Base-by-base conservation (phyloP, 176 grass and related monocot species). In the Pontederia paniculata region DNA sequence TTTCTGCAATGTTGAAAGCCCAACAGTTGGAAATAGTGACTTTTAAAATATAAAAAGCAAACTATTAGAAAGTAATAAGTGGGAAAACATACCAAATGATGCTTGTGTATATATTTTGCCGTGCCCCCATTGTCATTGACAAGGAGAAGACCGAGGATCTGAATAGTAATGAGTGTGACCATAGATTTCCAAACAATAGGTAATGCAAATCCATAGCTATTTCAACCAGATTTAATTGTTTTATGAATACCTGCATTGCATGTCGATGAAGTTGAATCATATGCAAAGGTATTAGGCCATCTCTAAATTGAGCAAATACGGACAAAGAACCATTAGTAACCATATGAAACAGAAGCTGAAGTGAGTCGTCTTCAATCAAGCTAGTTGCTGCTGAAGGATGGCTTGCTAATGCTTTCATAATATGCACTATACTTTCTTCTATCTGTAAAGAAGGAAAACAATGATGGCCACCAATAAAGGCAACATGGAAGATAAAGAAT, bases 201-300 rank as follows among this genome's bases (percentile, higher is more conserved):
- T 0, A 15, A 47, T 23, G 9, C 13, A 42, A 47, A n/a, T 48
- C 47, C 17, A 15, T 18, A 43, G n/a, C n/a, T 50, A 13, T n/a
- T n/a, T n/a, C n/a, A n/a, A n/a, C 48, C 18, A 23, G 12, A n/a
- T 42, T 20, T 10, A 21, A 16, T 59, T 17, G 17, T 41, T 21
- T 53, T 31, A 67, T 44, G 51, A 58, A 63, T 73, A 90, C 93
- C 86, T 98, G 94, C 94, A 99, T 99, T 0, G 83, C 94, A 73
- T 99, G 94, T 50, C 94, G 94, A 79, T 99, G 86, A 66, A 99
- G 87, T 74, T 99, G 94, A 74, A 99, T 90, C 57, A 87, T 88
- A 76, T 99, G 94, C 65, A 99, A 67, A 60, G 83, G 80, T 68
- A 93, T 58, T 63, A 88, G 81, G 48, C 94, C 94, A 64, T 88